Evolutionary conservation across 805 yeast genomes (phyloP).

Genomic region (Cyberlindnera meyerae): DNA sequence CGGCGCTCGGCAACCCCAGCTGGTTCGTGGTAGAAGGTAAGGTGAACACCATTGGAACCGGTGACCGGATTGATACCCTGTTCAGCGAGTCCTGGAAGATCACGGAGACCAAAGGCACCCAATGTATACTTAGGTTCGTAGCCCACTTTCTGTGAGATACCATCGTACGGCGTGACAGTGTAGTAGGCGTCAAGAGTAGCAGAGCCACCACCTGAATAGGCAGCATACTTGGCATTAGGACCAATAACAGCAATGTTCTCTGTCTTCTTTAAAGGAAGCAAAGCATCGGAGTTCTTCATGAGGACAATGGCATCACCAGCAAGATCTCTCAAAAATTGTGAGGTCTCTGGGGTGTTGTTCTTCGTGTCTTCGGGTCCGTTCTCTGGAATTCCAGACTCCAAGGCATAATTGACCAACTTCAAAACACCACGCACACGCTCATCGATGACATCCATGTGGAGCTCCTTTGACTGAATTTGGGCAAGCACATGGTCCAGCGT

Average conservation of each 20-base stretch:
- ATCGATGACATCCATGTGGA: constrained; percentile 36
- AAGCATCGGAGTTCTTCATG: constrained; percentile 44
- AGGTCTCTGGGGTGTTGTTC: constrained; percentile 44
- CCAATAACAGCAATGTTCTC: constrained; percentile 52
- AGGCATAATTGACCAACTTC: constrained; percentile 41
- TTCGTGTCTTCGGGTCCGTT: constrained; percentile 21
- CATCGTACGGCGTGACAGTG: constrained; percentile 45
- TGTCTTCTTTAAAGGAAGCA: constrained; percentile 42
- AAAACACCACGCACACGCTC: constrained; percentile 48
- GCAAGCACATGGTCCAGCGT: constrained; percentile 33
- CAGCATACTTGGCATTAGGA: constrained; percentile 47
- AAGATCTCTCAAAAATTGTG: constrained; percentile 35
- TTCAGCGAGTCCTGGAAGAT: constrained; percentile 30
- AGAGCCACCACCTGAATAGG: constrained; percentile 59
- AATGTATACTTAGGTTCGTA: constrained; percentile 26
- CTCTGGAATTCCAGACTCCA: constrained; percentile 33
- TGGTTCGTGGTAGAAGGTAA: constrained; percentile 26
- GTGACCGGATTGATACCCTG: constrained; percentile 18
- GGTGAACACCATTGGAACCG: constrained; percentile 23
- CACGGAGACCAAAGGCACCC: constrained; percentile 33
- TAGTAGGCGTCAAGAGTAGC: constrained; percentile 47
- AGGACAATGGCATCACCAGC: constrained; percentile 50
- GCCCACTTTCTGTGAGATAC: constrained; percentile 31
- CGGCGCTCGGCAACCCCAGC: constrained; percentile 17
- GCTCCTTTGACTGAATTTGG: constrained; percentile 37